Base-by-base conservation (phyloP, 2,329 filamentous ascomycete genomes). In the Xylariaceae sp. region DNA sequence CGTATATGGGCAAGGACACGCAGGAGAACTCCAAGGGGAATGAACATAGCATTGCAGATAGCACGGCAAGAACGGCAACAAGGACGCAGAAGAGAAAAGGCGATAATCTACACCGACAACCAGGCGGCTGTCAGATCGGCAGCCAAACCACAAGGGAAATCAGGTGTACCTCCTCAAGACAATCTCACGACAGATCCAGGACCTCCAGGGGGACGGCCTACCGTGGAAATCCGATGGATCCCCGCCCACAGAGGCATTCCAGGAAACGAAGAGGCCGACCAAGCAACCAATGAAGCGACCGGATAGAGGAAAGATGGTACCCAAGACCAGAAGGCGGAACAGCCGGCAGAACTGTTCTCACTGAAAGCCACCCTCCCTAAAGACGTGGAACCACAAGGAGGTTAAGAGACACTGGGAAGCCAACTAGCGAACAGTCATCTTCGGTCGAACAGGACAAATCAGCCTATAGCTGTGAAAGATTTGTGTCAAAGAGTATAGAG, bases 11-110 rank as follows among this genome's bases (percentile, higher is more conserved):
- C 29, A 14, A n/a, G 31, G 19, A 46, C 29, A 46, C 12, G 29
- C 29, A 46, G 29, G 9, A 46, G 19, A 46, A 46, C 26, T 46
- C n/a, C 24, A 46, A 46, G 19, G n/a, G n/a, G 43, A 19, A 46
- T 46, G 17, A 46, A 46, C 12, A 46, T 46, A n/a, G 14, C 29
- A 19, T n/a, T 46, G 14, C 16, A 46, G 31, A 31, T 46, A 33
- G 19, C 17, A 46, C 19, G 3, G 31, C 8, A 46, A 31, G 19
- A 31, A 24, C 28, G 43, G 16, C 26, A 23, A 24, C 6, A 46
- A 46, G 17, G 17, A 33, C 19, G 2, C 31, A 46, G 19, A n/a
- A 46, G 12, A 14, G 12, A 33, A 6, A 46, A 31, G 17, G 43
- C 19, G 19, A 41, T 41, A 3, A 41, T 41, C 16, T 41, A 41